A percentile compares a stretch with the other conserved stretches of the same genome.
Evolutionary conservation across 1,139 yeast genomes (phyloP).

Genomic region (Petasospora fabianii): DNA sequence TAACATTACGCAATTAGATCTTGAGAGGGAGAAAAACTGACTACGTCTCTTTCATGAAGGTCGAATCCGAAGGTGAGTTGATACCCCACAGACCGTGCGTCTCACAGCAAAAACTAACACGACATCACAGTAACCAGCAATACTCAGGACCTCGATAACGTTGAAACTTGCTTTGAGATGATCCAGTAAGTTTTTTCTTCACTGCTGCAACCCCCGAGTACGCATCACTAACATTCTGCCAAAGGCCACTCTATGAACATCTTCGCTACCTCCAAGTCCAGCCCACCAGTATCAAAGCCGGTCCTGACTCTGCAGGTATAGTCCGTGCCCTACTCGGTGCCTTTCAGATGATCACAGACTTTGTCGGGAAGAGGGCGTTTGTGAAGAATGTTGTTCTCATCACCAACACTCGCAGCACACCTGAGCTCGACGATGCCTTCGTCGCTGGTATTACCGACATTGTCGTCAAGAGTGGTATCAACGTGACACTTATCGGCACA

Average conservation of each 20-base stretch:
- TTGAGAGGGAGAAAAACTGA: constrained; percentile 54
- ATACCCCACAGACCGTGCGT: not conserved
- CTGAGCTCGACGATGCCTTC: constrained; percentile 17
- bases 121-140: constrained; percentile 10
- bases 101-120: not conserved
- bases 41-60: constrained; percentile 43
- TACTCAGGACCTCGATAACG: constrained; percentile 5
- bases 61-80: constrained; percentile 19
- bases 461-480: constrained; percentile 11
- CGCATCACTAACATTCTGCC: too few species aligned
- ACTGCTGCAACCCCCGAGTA: too few species aligned
- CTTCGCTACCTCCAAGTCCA: constrained; percentile 10
- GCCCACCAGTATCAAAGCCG: constrained; percentile 4
- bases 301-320: constrained; percentile 15
- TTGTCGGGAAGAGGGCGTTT: constrained; percentile 23
- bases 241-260: constrained; percentile 12
- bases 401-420: constrained; percentile 19
- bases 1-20: not conserved
- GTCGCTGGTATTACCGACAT: constrained; percentile 6
- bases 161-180: not conserved
- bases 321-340: constrained; percentile 20
- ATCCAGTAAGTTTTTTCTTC: constrained; percentile 1
- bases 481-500: constrained; percentile 21
- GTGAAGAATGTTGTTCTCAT: constrained; percentile 24
- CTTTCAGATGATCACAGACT: constrained; percentile 18